Conservation (phyloP, 345 rosid species). For the Ailanthus altissimus region DNA sequence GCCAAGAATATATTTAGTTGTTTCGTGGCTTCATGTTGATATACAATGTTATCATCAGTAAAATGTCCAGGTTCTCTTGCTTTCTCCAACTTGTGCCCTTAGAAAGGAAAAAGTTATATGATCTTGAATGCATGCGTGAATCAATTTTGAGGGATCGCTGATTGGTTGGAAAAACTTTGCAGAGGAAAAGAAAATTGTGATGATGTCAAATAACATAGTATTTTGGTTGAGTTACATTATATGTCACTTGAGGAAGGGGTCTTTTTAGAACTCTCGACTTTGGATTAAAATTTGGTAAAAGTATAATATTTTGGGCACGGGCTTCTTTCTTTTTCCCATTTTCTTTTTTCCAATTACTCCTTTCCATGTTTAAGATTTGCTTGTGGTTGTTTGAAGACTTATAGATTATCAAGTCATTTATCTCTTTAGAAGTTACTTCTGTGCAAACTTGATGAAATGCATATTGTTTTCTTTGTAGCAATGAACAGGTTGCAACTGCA, state of each 20-base stretch:
- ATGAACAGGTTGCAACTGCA: slow-evolving; percentile 78
- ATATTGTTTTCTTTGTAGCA: slow-evolving; percentile 37
- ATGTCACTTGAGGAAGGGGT: background rate
- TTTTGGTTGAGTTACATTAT: background rate
- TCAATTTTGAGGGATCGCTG: background rate
- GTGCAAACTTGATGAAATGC: slow-evolving; percentile 15
- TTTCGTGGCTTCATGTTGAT: background rate
- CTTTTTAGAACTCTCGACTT: background rate
- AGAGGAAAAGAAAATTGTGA: background rate
- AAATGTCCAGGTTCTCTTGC: background rate
- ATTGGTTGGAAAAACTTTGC: background rate
- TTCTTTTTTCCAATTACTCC: background rate
- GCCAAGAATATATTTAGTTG: background rate
- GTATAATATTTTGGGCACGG: background rate
- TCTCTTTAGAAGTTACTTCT: background rate
- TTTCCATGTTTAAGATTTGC: background rate
- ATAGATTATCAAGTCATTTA: slow-evolving; percentile 9
- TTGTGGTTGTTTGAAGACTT: background rate
- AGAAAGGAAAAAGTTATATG: background rate
- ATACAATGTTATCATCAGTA: background rate
- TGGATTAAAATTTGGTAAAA: background rate
- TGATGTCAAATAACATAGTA: background rate
- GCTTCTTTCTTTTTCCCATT: background rate
- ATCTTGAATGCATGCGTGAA: background rate
- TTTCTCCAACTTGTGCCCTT: background rate